These are phyloP conservation scores for Parathielavia appendiculata DNA, from an alignment of 495 filamentous ascomycete species.

Conservation along the genomic window DNA sequence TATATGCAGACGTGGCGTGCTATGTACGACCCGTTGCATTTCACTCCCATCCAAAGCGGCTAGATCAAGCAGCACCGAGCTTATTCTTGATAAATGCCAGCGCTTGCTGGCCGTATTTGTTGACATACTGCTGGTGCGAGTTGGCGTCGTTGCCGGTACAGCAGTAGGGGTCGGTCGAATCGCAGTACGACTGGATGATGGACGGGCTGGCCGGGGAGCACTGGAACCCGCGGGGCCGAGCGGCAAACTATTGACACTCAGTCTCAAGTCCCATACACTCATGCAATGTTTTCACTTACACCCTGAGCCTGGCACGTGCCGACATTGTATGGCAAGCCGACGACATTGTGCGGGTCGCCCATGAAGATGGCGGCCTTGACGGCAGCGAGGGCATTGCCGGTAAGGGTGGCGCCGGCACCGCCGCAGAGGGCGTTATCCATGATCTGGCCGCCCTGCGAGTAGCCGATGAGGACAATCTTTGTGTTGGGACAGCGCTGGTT, in stretches of 20 bases:
- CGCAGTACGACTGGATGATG: conserved; percentile 61
- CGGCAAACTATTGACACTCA: conserved; percentile 45
- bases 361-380: conserved; percentile 58
- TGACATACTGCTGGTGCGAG: conserved; percentile 57
- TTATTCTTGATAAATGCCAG: conserved; percentile 30
- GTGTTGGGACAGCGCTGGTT: conserved; percentile 52
- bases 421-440: conserved; percentile 60
- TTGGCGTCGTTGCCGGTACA: conserved; percentile 57
- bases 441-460: conserved; percentile 61
- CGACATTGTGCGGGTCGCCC: conserved; percentile 54
- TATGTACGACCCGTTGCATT: neutral
- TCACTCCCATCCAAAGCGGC: neutral
- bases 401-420: conserved; percentile 48
- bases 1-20: neutral
- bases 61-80: conserved; percentile 4
- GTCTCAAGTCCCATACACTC: neutral
- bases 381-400: conserved; percentile 39
- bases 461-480: conserved; percentile 56
- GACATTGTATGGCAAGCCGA: conserved; percentile 55
- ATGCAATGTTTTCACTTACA: conserved; percentile 41
- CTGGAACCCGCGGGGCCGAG: conserved; percentile 50
- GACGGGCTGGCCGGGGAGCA: conserved; percentile 45
- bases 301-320: conserved; percentile 53
- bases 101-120: conserved; percentile 40
- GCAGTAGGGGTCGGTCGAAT: conserved; percentile 59